Base-by-base conservation (phyloP, 2,329 filamentous ascomycete species). In the Xylaria sp. region DNA sequence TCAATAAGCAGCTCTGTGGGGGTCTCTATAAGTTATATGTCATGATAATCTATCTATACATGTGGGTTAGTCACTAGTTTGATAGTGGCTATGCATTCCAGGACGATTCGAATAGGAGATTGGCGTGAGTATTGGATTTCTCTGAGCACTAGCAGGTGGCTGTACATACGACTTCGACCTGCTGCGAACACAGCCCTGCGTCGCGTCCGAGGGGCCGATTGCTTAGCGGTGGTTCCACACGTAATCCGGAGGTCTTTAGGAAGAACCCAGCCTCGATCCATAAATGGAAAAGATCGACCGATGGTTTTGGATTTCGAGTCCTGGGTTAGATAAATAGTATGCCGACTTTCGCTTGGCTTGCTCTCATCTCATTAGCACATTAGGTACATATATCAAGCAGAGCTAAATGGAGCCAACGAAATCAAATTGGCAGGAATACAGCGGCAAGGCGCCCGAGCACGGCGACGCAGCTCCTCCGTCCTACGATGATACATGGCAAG, bases 401-500 rank as follows among this genome's bases (percentile, higher is more conserved):
- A 54, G 4, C 23, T 6, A 31, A 63, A 66, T 65, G 62, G n/a
- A n/a, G 26, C 23, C 58, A 40, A 23, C 23, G 7, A 46, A 54
- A 54, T 61, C 28, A 5, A 61, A 31, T 15, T 6, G 54, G 6
- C 48, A 53, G 28, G 56, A 46, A 36, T 23, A 49, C 28, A 36
- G 15, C 33, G 36, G 31, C 20, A 17, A 70, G 7, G 68, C 68
- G 15, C 28, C 65, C 40, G 59, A 66, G 60, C 46, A 65, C 20
- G 59, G 44, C 17, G 61, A 57, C 10, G 72, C 69, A 13, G 59
- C 53, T 6, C 72, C 67, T 4, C 74, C 74, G 6, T 49, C 74
- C 4, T 76, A 76, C 62, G 58, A 74, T 26, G 67, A 73, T 9
- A 69, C 72, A 6, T 26, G 58, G n/a, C 63, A 69, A 15, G 57